Evolutionary conservation across 2,329 filamentous ascomycete genomes (phyloP), one percentile per base, ranked within the genome.

Genomic region (Ceratocystis eucalypticola): DNA sequence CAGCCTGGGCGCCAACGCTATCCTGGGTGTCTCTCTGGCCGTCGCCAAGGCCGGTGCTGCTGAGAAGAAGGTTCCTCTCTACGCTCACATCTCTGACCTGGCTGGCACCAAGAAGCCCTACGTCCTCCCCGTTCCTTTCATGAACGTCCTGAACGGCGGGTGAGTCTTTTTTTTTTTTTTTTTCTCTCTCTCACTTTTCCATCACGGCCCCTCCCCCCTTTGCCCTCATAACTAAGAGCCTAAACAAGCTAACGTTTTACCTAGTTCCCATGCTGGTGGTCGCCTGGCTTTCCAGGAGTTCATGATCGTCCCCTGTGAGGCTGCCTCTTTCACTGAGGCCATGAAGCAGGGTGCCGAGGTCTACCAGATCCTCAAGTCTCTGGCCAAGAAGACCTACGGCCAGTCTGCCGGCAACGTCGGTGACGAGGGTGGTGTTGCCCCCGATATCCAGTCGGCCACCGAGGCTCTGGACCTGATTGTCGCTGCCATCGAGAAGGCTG

Each of bases 341-440:
- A 87, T 99, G 81, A 92, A 93, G 77, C 91, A 96, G 80, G 94
- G 94, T 78, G 80, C 93, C 73, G 94, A 99, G 81, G 91, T 96
- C 74, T 99, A 99, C 88, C 93, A 97, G 80, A 88, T 89, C 80
- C 89, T 99, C 74, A 99, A 99, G 88, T 74, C 83, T 74, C 86
- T 97, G 69, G 92, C 94, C 78, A 97, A 97, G 89, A 94, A 96
- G 89, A 94, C 90, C 85, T 99, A 99, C 78, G 94, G 94, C 76
- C 93, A 96, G 80, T 96, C 94, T 70, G 94, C 94, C 71, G 94
- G 93, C 78, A 99, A 99, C 78, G 94, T 99, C 72, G 94, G 94
- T 80, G 94, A 99, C 77, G 94, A 99, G 87, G 94, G 94, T 84
- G 94, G 94, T 88, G 94, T 99, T 75, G 94, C 94, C 73, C 94